Evolutionary conservation across 106 monocot species (phyloP).

Genomic region (Allium sativum): DNA sequence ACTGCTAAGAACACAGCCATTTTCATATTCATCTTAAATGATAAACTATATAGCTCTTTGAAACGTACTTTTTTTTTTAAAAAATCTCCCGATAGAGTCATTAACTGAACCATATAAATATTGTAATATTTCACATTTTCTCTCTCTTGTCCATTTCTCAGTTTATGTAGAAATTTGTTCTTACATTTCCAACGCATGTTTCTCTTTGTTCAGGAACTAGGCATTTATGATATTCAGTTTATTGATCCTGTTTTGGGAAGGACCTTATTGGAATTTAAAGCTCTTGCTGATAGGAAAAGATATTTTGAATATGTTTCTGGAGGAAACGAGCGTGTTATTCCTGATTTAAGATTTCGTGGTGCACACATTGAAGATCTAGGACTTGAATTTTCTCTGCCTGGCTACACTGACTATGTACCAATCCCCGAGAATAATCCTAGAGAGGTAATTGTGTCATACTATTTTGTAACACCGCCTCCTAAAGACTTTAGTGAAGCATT

Average conservation of each 20-base stretch:
- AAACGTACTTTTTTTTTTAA: no score
- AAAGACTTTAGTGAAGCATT: neutral
- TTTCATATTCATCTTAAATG: no score
- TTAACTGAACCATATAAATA: no score
- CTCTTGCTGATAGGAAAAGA: constrained; percentile 43
- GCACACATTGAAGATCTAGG: constrained; percentile 60
- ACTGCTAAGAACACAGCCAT: no score
- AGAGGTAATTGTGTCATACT: constrained; percentile 24
- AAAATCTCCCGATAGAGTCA: no score
- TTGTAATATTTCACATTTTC: no score
- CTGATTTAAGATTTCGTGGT: constrained; percentile 41
- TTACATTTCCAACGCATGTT: neutral
- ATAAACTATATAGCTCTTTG: no score
- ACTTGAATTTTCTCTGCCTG: constrained; percentile 84
- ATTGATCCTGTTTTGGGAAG: constrained; percentile 76
- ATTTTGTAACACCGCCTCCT: neutral
- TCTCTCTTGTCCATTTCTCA: neutral
- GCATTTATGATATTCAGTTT: constrained; percentile 71
- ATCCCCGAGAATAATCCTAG: constrained; percentile 15
- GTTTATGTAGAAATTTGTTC: neutral
- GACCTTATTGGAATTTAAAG: constrained; percentile 66
- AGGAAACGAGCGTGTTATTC: constrained; percentile 7
- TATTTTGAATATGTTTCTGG: constrained; percentile 22
- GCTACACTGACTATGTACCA: constrained; percentile 60
- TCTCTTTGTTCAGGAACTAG: constrained; percentile 42